Evolutionary conservation across 2,329 filamentous ascomycete genomes (phyloP).

Genomic region (Fusarium oligoseptatum): DNA sequence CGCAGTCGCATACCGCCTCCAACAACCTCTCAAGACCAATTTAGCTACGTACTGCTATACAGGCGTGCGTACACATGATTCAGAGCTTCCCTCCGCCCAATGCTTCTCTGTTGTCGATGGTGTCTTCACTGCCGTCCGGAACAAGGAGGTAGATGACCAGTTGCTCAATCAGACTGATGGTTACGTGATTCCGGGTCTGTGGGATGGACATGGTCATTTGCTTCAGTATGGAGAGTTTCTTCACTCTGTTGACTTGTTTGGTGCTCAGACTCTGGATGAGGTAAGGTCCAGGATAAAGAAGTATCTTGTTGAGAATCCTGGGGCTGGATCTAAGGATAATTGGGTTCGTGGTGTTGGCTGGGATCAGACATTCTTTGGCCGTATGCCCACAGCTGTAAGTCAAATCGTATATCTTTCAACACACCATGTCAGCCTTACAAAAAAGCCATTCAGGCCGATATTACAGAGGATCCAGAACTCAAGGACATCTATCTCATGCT

Average conservation of each 20-base stretch:
- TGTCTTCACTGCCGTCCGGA: slow-evolving; percentile 63
- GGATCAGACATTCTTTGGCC: slow-evolving; percentile 75
- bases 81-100: slow-evolving; percentile 54
- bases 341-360: slow-evolving; percentile 79
- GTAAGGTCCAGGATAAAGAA: slow-evolving; percentile 64
- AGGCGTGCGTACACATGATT: slow-evolving; percentile 54
- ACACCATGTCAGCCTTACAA: too few relatives aligned
- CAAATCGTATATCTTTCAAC: too few relatives aligned
- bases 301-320: slow-evolving; percentile 65
- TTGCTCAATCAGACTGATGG: slow-evolving; percentile 53
- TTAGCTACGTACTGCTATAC: slow-evolving; percentile 56
- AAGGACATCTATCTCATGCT: slow-evolving; percentile 74
- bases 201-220: slow-evolving; percentile 79
- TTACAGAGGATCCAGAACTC: slow-evolving; percentile 66
- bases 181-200: slow-evolving; percentile 75
- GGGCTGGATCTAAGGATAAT: slow-evolving; percentile 64
- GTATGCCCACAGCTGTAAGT: slow-evolving; percentile 74
- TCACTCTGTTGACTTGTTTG: slow-evolving; percentile 75
- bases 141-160: slow-evolving; percentile 41
- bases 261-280: slow-evolving; percentile 66
- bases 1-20: slow-evolving; percentile 50
- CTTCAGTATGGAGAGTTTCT: slow-evolving; percentile 76
- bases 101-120: slow-evolving; percentile 71
- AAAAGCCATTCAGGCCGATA: slow-evolving; percentile 52
- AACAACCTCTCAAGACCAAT: slow-evolving; percentile 40